Base-by-base conservation (phyloP, 2,329 filamentous ascomycete species). In the Pseudogymnoascus sp. region DNA sequence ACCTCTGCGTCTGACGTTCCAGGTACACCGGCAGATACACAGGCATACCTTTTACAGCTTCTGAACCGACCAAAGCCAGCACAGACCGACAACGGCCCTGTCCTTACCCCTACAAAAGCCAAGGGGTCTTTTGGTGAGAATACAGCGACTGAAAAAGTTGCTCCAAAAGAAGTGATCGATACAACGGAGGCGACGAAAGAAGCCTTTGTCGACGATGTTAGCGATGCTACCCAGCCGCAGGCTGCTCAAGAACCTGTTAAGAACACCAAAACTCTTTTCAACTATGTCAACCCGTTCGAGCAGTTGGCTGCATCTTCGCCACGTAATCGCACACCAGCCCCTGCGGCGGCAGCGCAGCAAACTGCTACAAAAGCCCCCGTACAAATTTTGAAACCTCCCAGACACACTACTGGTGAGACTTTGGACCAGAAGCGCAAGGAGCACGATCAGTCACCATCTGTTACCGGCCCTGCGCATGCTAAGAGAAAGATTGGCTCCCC, bases 11-110 rank as follows among this genome's bases (percentile, higher is more conserved):
- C 48, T 18, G 48, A 55, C 33, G 66, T 58, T 55, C 64, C 67
- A n/a, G 68, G 68, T 58, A 65, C 66, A 39, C 76, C 82, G 21
- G 81, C 85, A 55, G 87, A 91, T 73, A 90, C 92, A 4, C 89
- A 95, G 74, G 87, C 93, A 66, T 89, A 94, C 71, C 80, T 99
- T 58, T 84, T 97, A 65, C 88, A 90, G 69, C 80, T 97, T 63
- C 82, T 99, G 66, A 94, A 92, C 70, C 87, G 88, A 58, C 86
- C 89, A 60, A 92, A 87, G 75, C 84, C 85, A 10, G 79, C 80
- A 63, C 84, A 87, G 72, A 79, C 76, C 58, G 82, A 86, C 15
- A 60, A 59, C 10, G 59, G 62, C 13, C 67, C 67, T 33, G 66
- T 65, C 36, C 29, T 68, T 10, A 69, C 70, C 62, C 62, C 65